Percentiles rank a stretch among this genome's conserved stretches.
Evolutionary conservation across 305 asterid genomes (phyloP).

Genomic region (Fraxinus dipetala): DNA sequence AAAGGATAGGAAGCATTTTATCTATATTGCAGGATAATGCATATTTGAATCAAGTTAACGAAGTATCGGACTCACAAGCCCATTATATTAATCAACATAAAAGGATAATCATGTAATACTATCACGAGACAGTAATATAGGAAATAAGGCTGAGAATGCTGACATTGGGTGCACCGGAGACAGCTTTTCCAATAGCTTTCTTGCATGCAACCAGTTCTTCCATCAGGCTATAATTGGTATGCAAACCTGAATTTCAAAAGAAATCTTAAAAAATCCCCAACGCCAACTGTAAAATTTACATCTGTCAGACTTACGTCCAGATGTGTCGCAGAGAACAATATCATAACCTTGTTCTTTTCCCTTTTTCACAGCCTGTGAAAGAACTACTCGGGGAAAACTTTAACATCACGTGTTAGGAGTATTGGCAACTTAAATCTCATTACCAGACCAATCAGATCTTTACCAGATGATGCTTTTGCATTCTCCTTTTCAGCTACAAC

Average conservation of each 20-base stretch:
- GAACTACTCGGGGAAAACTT: conserved; percentile 78
- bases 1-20: not conserved
- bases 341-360: conserved; percentile 78
- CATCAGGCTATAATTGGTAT: conserved; percentile 92
- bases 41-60: not conserved
- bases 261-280: conserved; percentile 5
- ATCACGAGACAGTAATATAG: not conserved
- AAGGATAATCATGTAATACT: not conserved
- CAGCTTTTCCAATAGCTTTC: conserved; percentile 68
- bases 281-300: not conserved
- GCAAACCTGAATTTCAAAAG: conserved; percentile 58
- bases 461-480: conserved; percentile 89
- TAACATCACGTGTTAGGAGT: conserved; percentile 41
- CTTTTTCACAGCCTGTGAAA: conserved; percentile 90
- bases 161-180: conserved; percentile 85
- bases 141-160: conserved; percentile 22
- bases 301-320: conserved; percentile 79
- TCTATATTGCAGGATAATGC: not conserved
- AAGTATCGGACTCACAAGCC: not conserved
- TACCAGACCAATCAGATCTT: conserved; percentile 8
- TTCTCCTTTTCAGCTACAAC: conserved; percentile 81
- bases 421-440: conserved; percentile 9
- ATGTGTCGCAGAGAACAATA: conserved; percentile 86
- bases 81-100: not conserved
- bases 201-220: conserved; percentile 90